These are phyloP conservation scores for Pelargonium myrrhifolium DNA, from an alignment of 441 rosid genomes.

Conservation along the genomic window DNA sequence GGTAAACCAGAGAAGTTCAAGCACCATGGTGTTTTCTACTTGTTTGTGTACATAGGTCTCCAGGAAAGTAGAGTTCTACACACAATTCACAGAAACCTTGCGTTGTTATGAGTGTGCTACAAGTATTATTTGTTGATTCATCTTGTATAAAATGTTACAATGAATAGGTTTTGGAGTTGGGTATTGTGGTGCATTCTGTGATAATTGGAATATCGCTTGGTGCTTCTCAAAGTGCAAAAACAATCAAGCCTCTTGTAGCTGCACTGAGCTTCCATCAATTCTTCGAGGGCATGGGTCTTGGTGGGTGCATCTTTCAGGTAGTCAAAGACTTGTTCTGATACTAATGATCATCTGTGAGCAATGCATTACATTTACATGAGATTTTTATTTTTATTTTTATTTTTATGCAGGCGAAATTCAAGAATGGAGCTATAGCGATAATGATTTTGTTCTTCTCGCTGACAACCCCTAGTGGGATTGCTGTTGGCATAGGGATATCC, in stretches of 20 bases:
- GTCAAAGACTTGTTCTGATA: neutral
- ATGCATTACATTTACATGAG: neutral
- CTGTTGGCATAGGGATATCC: conserved; percentile 22
- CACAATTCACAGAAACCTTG: too few relatives aligned
- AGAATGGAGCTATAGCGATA: conserved; percentile 4
- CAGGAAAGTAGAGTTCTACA: too few relatives aligned
- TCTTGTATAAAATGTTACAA: neutral
- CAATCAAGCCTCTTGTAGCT: conserved; percentile 24
- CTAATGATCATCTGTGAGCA: neutral
- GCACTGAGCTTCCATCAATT: conserved; percentile 30
- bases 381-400: too few relatives aligned
- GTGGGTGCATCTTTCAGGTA: conserved; percentile 32
- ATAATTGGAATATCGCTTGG: conserved; percentile 30
- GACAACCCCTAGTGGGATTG: conserved; percentile 27
- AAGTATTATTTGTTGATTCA: neutral
- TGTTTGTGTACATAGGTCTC: too few relatives aligned
- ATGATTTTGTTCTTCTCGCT: conserved; percentile 27
- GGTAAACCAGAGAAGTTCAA: too few relatives aligned
- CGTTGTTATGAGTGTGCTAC: neutral
- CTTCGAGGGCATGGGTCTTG: conserved; percentile 33
- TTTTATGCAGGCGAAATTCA: conserved; percentile 23
- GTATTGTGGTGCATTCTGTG: conserved; percentile 29
- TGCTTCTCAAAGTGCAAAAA: conserved; percentile 20
- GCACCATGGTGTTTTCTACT: too few relatives aligned
- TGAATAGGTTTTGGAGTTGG: conserved; percentile 27